Percentiles rank a stretch among this genome's conserved stretches.
phyloP scores from a whole-genome alignment of 2,329 filamentous ascomycete species.

The Sordariomycetes sp. region DNA sequence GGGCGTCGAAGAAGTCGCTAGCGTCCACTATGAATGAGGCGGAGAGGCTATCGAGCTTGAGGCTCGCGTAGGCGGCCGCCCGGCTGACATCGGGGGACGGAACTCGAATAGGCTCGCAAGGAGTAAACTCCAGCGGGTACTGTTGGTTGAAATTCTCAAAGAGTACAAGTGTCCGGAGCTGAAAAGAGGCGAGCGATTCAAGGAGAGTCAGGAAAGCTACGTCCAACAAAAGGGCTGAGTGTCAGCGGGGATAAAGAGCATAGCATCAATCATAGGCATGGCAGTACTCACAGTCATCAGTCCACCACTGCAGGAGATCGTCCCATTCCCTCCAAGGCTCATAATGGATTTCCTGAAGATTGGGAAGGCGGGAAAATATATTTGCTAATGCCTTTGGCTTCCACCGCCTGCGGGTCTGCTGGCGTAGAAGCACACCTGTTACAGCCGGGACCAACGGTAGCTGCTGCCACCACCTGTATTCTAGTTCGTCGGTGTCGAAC shows the following conservation, averaged over 20 bases:
- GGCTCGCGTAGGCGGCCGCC: constrained; percentile 17
- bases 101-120: background rate
- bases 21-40: constrained; percentile 21
- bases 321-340: constrained; percentile 25
- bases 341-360: constrained; percentile 23
- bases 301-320: constrained; percentile 7
- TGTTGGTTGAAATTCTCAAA: background rate
- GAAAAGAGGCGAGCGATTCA: background rate
- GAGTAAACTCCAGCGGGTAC: background rate
- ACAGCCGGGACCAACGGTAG: constrained; percentile 22
- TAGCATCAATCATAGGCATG: constrained; percentile 9
- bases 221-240: background rate
- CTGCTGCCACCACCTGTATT: constrained; percentile 19
- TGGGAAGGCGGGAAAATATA: constrained; percentile 22
- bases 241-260: background rate
- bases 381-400: constrained; percentile 17
- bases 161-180: background rate
- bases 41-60: constrained; percentile 16
- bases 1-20: constrained; percentile 16
- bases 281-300: constrained; percentile 18
- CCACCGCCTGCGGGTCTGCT: constrained; percentile 24
- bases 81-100: constrained; percentile 14
- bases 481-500: constrained; percentile 14
- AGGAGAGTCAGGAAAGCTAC: background rate
- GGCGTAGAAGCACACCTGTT: constrained; percentile 21